Conservation (phyloP, 768 basidiomycete species). For the Pisolithus albus region DNA sequence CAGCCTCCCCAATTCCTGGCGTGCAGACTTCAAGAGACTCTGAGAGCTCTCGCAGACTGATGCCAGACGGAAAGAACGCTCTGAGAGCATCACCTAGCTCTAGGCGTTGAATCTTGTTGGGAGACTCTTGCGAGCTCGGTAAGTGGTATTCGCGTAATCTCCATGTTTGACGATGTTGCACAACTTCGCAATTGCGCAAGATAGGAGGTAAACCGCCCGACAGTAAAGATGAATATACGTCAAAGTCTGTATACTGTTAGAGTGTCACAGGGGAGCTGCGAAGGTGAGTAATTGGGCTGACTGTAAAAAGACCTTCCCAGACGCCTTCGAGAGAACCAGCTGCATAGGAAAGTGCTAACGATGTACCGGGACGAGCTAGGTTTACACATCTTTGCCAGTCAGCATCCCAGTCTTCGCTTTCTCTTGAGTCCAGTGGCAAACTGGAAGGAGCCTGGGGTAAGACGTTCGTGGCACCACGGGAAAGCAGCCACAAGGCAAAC, state of each 20-base stretch:
- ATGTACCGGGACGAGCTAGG: slow-evolving; percentile 28
- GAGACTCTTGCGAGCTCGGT: slow-evolving; percentile 26
- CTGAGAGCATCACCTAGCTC: slow-evolving; percentile 54
- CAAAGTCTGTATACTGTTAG: slow-evolving; percentile 73
- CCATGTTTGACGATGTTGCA: slow-evolving; percentile 88
- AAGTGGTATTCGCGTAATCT: slow-evolving; percentile 74
- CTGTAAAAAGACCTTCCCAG: slow-evolving; percentile 78
- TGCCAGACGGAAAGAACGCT: slow-evolving; percentile 53
- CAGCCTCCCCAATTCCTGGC: slow-evolving; percentile 27
- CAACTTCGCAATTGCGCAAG: slow-evolving; percentile 69
- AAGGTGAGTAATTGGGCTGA: slow-evolving; percentile 30
- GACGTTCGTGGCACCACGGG: slow-evolving; percentile 1
- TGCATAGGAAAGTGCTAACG: slow-evolving; percentile 42
- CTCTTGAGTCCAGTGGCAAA: slow-evolving; percentile 8
- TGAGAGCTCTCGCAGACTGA: slow-evolving; percentile 41
- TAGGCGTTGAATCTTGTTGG: slow-evolving; percentile 29
- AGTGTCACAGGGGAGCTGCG: not conserved
- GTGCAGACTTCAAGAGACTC: slow-evolving; percentile 45
- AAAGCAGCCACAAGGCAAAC: slow-evolving; percentile 29
- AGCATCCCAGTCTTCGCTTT: slow-evolving; percentile 56
- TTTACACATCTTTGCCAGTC: slow-evolving; percentile 60
- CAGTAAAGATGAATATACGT: slow-evolving; percentile 73
- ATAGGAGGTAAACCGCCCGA: slow-evolving; percentile 56
- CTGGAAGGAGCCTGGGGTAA: slow-evolving; percentile 12
- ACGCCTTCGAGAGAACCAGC: slow-evolving; percentile 69